Evolutionary conservation across 2,329 filamentous ascomycete species (phyloP), one percentile per base, ranked within the genome.

Genomic region (Fusarium oxysporum): DNA sequence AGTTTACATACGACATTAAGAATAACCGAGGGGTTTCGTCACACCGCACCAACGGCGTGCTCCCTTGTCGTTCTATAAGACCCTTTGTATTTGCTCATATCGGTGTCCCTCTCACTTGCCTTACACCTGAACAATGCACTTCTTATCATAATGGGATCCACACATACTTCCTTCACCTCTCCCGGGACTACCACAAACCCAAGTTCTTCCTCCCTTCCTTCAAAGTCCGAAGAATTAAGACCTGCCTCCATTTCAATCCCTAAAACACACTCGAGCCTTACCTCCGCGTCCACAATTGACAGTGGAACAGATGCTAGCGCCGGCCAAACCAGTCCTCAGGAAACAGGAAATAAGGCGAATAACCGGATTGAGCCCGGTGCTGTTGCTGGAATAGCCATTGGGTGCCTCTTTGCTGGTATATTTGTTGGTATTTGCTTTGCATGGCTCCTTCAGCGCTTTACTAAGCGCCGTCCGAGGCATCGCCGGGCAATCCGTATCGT

Each of bases 311-410:
- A 37, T 37, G 35, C 35, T 37, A 37, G 35, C 8, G 35, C 35
- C 35, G 35, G 16, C 35, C 35, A 19, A 19, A 37, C 35, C 35
- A 37, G 35, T 37, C 35, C 35, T 37, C 35, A 37, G 35, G 35
- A 37, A 37, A 41, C 38, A 9, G 19, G 8, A n/a, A 13, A 21
- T 41, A 50, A 28, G 10, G 21, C 8, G 4, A 11, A 25, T 14
- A 33, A 51, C 12, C 54, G 64, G 28, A 25, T 78, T 10, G 35
- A 62, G 6, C 60, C 50, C 14, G 76, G 77, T 14, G 74, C 66
- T 14, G 64, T 78, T 21, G 78, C 73, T 16, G 81, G 80, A 8
- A 64, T 76, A 28, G 79, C 78, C 1, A 67, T 82, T 17, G 80
- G 78, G 4, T 80, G 80, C 37, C 21, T 73, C 32, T 10, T 78